Conservation (phyloP, 495 filamentous ascomycete species). For the Paragyromitra xinjiangensis region DNA sequence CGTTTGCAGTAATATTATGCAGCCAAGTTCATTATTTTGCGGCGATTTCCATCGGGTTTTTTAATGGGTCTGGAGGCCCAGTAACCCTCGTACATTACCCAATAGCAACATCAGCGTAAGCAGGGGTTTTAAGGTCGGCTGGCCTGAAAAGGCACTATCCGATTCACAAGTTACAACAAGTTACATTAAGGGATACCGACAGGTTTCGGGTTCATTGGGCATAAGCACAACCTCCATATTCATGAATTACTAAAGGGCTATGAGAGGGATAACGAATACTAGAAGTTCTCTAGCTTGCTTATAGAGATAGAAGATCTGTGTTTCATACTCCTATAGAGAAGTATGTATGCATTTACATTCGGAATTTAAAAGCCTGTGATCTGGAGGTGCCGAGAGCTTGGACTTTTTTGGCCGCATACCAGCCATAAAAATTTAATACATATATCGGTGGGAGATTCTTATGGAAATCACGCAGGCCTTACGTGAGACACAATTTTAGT, state of each 20-base stretch:
- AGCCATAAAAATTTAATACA: constrained; percentile 37
- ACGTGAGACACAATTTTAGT: constrained; percentile 13
- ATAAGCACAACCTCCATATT: constrained; percentile 27
- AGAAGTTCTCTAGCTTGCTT: not conserved
- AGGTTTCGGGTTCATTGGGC: constrained; percentile 49
- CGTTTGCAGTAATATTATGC: constrained; percentile 26
- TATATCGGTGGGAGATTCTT: constrained; percentile 10
- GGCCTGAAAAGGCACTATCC: constrained; percentile 43
- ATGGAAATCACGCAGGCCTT: constrained; percentile 23
- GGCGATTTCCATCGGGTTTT: constrained; percentile 22
- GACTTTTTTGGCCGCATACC: not conserved
- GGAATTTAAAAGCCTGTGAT: not conserved
- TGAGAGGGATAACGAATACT: constrained; percentile 2
- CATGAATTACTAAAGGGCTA: constrained; percentile 9
- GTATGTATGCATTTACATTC: not conserved
- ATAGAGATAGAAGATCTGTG: not conserved
- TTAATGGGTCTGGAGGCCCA: constrained; percentile 22
- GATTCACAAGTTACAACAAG: constrained; percentile 44
- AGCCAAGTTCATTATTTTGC: constrained; percentile 26
- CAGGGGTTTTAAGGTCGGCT: constrained; percentile 42
- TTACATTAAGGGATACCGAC: constrained; percentile 52
- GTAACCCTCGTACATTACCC: constrained; percentile 21
- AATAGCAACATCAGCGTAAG: constrained; percentile 42
- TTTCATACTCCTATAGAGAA: constrained; percentile 11
- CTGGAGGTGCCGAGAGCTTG: constrained; percentile 5